Evolutionary conservation across 768 basidiomycete species (phyloP), one percentile per base, ranked within the genome.

Genomic region (Hemileccinum impolitum): DNA sequence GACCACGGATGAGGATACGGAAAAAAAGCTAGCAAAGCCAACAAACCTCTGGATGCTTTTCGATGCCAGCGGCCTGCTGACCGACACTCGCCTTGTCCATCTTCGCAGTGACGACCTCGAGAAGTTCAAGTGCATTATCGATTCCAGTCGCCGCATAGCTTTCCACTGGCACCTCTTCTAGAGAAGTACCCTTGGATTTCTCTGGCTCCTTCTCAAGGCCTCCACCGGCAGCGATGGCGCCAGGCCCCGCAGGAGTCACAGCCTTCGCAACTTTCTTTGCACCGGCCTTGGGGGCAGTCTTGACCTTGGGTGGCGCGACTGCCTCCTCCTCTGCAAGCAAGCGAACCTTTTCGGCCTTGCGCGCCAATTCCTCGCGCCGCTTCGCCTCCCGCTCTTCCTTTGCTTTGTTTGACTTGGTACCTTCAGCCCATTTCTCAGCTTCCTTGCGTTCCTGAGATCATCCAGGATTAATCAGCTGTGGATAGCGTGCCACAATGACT

Each of bases 71-170:
- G 13, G 94, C 93, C 66, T 89, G 87, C 50, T 84, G 81, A 0
- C 94, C 93, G 30, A 94, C 74, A 57, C 88, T 90, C 2, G 90
- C 90, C 71, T 95, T 95, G 67, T 95, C 94, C 80, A 81, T 85
- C 77, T 92, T 94, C 3, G 90, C 89, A 40, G 83, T 94, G 23
- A 95, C 91, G 4, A 93, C 79, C 50, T 91, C 88, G 53, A 96
- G 66, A 47, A 95, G 75, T 68, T 97, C 94, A 43, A 97, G 65
- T 9, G 90, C 92, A 64, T 91, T 86, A 62, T 97, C 94, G 45
- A 97, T 80, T 12, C 94, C 94, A 19, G 89, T 91, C 13, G 94
- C 94, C 3, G 82, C 65, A 67, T 76, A 89, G 60, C 84, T 85
- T 70, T 92, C 85, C 12, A 77, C n/a, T n/a, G n/a, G n/a, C n/a